A percentile compares a stretch with the other conserved stretches of the same genome.
These are phyloP conservation scores for Corchorus olitorius DNA, from an alignment of 345 rosid species.

Conservation along the genomic window DNA sequence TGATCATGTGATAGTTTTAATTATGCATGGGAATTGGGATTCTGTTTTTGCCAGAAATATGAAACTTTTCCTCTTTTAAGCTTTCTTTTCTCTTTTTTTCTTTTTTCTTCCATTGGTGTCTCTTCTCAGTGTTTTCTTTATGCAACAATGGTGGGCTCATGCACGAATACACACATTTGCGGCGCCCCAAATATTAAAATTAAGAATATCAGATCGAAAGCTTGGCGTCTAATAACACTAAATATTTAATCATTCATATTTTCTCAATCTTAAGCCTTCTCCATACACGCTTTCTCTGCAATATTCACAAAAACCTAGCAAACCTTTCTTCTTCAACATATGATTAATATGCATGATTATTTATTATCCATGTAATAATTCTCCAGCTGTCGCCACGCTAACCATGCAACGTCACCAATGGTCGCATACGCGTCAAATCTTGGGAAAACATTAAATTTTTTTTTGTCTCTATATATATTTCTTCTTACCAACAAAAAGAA, in stretches of 20 bases:
- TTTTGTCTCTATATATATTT: neutral
- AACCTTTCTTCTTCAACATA: slow-evolving; percentile 16
- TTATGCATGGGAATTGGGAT: slow-evolving; percentile 16
- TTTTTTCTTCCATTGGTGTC: slow-evolving; percentile 1
- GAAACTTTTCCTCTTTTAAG: neutral
- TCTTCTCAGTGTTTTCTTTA: neutral
- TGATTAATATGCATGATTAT: slow-evolving; percentile 3
- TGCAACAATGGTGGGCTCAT: slow-evolving; percentile 4
- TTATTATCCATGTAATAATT: slow-evolving; percentile 1
- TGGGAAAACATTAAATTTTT: neutral
- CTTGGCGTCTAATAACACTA: neutral
- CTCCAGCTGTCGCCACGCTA: slow-evolving; percentile 30
- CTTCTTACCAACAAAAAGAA: neutral
- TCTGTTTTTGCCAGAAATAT: neutral
- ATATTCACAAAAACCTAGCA: slow-evolving; percentile 27
- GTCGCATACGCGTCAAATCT: slow-evolving; percentile 1
- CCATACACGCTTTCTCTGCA: slow-evolving; percentile 33
- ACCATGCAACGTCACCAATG: slow-evolving; percentile 5
- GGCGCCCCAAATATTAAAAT: slow-evolving; percentile 26
- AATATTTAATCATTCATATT: neutral
- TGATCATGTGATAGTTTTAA: slow-evolving; percentile 10
- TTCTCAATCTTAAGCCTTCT: neutral
- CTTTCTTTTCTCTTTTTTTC: neutral
- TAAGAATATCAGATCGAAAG: neutral
- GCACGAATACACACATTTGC: slow-evolving; percentile 23